These are phyloP conservation scores for Boeremia exigua DNA, from an alignment of 2,329 filamentous ascomycete species.

Conservation along the genomic window DNA sequence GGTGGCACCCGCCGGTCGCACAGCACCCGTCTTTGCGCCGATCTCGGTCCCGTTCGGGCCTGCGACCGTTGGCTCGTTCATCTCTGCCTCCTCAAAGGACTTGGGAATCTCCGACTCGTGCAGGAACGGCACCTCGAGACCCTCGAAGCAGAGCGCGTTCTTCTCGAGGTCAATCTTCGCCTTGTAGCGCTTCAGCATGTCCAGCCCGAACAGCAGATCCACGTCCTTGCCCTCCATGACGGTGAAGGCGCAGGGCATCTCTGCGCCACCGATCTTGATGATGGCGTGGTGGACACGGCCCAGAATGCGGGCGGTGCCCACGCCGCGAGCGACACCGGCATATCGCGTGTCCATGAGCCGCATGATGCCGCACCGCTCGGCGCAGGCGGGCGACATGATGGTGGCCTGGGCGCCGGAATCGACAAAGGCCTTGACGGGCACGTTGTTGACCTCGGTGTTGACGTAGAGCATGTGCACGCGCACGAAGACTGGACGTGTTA, in stretches of 20 bases:
- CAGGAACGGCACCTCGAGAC: conserved; percentile 85
- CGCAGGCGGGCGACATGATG: conserved; percentile 96
- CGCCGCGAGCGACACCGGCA: conserved; percentile 88
- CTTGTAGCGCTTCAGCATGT: conserved; percentile 97
- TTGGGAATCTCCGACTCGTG: conserved; percentile 95
- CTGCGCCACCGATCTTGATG: conserved; percentile 88
- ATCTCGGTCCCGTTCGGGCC: conserved; percentile 91
- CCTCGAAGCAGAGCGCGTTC: conserved; percentile 86
- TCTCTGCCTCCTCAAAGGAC: conserved; percentile 71
- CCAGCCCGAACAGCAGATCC: conserved; percentile 87
- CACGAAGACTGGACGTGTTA: conserved; percentile 74
- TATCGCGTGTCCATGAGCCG: conserved; percentile 92
- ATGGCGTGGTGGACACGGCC: conserved; percentile 94
- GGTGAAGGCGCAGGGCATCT: conserved; percentile 93
- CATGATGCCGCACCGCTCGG: conserved; percentile 93
- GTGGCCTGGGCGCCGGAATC: conserved; percentile 97
- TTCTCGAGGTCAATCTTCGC: conserved; percentile 87
- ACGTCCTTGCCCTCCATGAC: conserved; percentile 99
- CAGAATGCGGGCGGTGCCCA: conserved; percentile 92
- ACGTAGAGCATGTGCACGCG: conserved; percentile 96
- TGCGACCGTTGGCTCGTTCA: conserved; percentile 80
- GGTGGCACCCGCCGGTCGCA: conserved; percentile 60
- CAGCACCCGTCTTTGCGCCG: conserved; percentile 80
- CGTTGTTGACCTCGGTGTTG: conserved; percentile 90
- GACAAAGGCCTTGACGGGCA: conserved; percentile 92